Conservation (phyloP, 345 rosid genomes). For the Citrus glauca region DNA sequence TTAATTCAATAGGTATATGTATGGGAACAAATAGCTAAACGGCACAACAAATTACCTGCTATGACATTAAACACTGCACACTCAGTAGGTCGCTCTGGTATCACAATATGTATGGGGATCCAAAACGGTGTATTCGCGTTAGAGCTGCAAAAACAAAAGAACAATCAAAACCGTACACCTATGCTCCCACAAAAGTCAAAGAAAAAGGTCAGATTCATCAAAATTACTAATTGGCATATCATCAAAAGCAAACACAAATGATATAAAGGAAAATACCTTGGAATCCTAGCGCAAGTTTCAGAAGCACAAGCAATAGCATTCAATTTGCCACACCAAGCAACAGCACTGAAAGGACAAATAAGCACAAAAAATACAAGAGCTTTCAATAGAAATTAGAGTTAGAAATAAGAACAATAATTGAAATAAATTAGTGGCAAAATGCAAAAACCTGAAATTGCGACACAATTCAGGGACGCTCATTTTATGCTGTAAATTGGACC, state of each 20-base stretch:
- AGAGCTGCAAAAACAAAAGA: conserved; percentile 50
- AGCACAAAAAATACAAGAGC: background rate
- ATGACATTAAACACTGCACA: conserved; percentile 86
- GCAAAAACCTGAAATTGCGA: conserved; percentile 75
- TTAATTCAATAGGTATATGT: background rate
- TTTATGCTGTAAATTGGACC: conserved; percentile 77
- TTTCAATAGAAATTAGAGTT: too few relatives aligned
- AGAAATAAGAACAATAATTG: background rate
- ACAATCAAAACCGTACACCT: background rate
- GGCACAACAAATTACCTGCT: conserved; percentile 59
- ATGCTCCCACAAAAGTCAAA: background rate
- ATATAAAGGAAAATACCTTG: conserved; percentile 45
- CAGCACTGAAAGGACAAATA: conserved; percentile 50
- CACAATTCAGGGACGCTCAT: conserved; percentile 90
- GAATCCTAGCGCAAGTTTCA: conserved; percentile 97
- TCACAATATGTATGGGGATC: conserved; percentile 95
- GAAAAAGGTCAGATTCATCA: background rate
- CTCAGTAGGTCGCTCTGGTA: conserved; percentile 97
- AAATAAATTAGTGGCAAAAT: background rate
- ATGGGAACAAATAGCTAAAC: background rate
- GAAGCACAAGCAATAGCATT: conserved; percentile 99
- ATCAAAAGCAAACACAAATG: background rate
- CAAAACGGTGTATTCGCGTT: conserved; percentile 89
- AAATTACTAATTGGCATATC: background rate
- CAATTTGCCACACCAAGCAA: conserved; percentile 99